Evolutionary conservation across 768 basidiomycete species (phyloP), one percentile per base, ranked within the genome.

Genomic region (Astraeus odoratus): DNA sequence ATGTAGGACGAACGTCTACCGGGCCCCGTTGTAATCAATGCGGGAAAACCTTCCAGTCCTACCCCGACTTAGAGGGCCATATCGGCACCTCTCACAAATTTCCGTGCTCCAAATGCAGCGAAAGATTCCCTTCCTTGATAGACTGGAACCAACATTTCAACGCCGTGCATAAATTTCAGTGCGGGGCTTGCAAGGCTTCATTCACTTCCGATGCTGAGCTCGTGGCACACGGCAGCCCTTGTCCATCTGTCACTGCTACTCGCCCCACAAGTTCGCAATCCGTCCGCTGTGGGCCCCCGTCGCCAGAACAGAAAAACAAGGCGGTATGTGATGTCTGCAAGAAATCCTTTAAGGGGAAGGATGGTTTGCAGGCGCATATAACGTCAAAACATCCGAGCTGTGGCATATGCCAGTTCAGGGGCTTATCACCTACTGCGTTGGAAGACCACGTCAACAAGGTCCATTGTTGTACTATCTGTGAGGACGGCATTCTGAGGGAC

Each of bases 91-190:
- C 58, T 25, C 48, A 35, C 27, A 49, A 43, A 40, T 42, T 62
- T 38, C 2, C 58, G 13, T 61, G 60, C 39, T 60, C 57, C 8
- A 60, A 57, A 35, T 61, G 60, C 46, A 37, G 16, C 34, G n/a
- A 47, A 38, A 9, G 47, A 3, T 61, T 31, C 15, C 40, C 53
- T 34, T 56, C 60, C 20, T 55, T 61, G 23, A 0, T 54, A 12
- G 60, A 61, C 30, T 62, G 60, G 60, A 62, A 62, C 25, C 15
- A 43, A 23, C 60, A 61, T 34, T 59, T 60, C 45, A 58, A 56
- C 34, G 38, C 38, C 35, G 48, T 37, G 22, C 60, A 63, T 19
- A 47, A 31, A 6, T 3, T 42, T 39, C 48, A 45, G 20, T 37
- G 27, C 4, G 38, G 33, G 29, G 22, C 8, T 30, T 44, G n/a